These are phyloP conservation scores for Balakata baccata DNA, from an alignment of 345 rosid genomes.

Conservation along the genomic window DNA sequence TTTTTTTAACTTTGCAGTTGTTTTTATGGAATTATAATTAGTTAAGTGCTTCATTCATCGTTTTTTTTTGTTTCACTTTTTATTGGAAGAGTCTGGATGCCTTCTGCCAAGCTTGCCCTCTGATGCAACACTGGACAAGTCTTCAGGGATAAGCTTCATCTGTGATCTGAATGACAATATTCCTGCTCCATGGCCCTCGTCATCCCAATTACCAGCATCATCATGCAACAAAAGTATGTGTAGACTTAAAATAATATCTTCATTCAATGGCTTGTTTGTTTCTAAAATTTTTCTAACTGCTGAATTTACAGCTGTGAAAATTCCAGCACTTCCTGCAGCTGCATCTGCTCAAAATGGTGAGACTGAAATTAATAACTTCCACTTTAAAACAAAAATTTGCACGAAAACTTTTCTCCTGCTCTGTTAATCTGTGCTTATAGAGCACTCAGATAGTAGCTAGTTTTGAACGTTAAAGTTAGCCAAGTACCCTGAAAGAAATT, in stretches of 20 bases:
- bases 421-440: neutral
- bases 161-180: slow-evolving; percentile 97
- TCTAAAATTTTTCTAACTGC: neutral
- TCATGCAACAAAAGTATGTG: slow-evolving; percentile 72
- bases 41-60: slow-evolving; percentile 14
- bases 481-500: neutral
- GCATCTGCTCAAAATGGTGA: slow-evolving; percentile 72
- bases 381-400: neutral
- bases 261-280: neutral
- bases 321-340: slow-evolving; percentile 95
- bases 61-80: neutral
- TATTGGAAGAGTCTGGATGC: slow-evolving; percentile 73
- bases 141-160: slow-evolving; percentile 78
- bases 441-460: neutral
- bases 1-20: no score
- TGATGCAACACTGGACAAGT: slow-evolving; percentile 78
- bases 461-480: neutral
- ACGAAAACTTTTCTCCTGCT: neutral
- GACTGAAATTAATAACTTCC: slow-evolving; percentile 13
- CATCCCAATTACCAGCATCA: slow-evolving; percentile 52
- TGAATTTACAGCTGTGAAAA: slow-evolving; percentile 57
- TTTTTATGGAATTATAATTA: neutral
- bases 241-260: neutral
- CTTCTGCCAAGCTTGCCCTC: slow-evolving; percentile 96
- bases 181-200: slow-evolving; percentile 88